Evolutionary conservation across 108 stramenopile genomes (phyloP).

Genomic region (Cyclotella choctawhatcheeana): DNA sequence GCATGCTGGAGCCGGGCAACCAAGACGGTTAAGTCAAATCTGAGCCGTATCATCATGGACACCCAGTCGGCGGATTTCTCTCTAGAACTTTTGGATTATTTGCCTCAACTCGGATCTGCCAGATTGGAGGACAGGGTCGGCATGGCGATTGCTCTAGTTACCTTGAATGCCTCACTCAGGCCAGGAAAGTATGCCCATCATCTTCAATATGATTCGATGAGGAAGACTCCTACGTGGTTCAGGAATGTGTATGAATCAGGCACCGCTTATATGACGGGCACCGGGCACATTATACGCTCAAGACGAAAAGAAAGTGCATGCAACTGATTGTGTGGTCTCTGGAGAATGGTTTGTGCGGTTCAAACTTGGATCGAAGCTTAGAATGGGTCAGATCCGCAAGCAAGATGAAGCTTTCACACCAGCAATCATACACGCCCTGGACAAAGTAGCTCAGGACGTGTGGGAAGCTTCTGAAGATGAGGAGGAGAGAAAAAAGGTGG

Average conservation of each 20-base stretch:
- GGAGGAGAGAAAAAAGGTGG: not conserved
- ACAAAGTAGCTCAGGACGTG: not conserved
- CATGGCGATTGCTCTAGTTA: not conserved
- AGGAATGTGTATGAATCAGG: not conserved
- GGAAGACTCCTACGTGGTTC: conserved; percentile 17
- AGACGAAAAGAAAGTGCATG: not conserved
- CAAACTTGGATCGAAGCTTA: not conserved
- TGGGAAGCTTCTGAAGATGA: not conserved
- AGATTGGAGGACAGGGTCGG: conserved; percentile 10
- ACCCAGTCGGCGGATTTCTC: too few species aligned
- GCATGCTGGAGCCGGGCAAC: conserved; percentile 5
- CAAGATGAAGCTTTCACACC: conserved; percentile 13
- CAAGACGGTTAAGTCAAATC: conserved; percentile 1
- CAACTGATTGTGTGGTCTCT: not conserved
- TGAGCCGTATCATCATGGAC: too few species aligned
- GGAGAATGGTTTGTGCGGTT: conserved; percentile 16
- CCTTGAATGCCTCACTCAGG: not conserved
- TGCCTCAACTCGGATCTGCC: not conserved
- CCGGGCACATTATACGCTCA: too few species aligned
- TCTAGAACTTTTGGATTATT: not conserved
- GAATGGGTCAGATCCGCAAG: conserved; percentile 12
- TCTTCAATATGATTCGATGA: not conserved
- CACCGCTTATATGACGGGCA: not conserved
- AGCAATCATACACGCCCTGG: not conserved
- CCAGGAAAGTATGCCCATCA: not conserved